phyloP scores from a whole-genome alignment of 2,329 filamentous ascomycete genomes.

The Claviceps monticola region DNA sequence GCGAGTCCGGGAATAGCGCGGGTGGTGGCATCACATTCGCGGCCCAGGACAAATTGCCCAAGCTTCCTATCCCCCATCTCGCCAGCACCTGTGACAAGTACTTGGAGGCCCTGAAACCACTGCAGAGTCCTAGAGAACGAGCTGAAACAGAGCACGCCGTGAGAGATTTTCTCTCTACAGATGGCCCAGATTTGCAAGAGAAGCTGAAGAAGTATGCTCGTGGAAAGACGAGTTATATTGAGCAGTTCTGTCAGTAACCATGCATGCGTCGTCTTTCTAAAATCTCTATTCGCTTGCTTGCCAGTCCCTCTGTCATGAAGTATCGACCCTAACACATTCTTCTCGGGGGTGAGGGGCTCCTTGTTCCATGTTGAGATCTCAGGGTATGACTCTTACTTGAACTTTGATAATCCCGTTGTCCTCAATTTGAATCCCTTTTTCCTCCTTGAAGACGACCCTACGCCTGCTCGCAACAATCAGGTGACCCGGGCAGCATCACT shows the following conservation, averaged over 20 bases:
- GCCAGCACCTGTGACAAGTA: conserved; percentile 69
- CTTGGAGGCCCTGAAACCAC: conserved; percentile 60
- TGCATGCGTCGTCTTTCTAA: not conserved
- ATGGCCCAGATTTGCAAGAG: conserved; percentile 76
- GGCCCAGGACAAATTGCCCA: conserved; percentile 75
- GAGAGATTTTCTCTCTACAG: conserved; percentile 64
- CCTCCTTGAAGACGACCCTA: conserved; percentile 91
- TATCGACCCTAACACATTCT: conserved; percentile 4
- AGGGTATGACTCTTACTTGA: conserved; percentile 99
- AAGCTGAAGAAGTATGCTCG: conserved; percentile 81
- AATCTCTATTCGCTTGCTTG: not conserved
- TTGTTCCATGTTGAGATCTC: not conserved
- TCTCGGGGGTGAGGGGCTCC: too few relatives aligned
- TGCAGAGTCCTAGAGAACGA: conserved; percentile 72
- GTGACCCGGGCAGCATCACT: conserved; percentile 88
- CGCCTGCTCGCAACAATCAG: conserved; percentile 89
- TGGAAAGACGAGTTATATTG: conserved; percentile 90
- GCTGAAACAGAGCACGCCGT: conserved; percentile 69
- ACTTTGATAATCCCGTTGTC: conserved; percentile 94
- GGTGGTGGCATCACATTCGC: conserved; percentile 76
- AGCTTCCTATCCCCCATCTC: conserved; percentile 83
- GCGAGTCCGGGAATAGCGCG: conserved; percentile 18
- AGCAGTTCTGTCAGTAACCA: conserved; percentile 76
- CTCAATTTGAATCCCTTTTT: conserved; percentile 98
- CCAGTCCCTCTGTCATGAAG: not conserved